Conservation (phyloP, 2,329 filamentous ascomycete species). For the Coleophoma cylindrospora region DNA sequence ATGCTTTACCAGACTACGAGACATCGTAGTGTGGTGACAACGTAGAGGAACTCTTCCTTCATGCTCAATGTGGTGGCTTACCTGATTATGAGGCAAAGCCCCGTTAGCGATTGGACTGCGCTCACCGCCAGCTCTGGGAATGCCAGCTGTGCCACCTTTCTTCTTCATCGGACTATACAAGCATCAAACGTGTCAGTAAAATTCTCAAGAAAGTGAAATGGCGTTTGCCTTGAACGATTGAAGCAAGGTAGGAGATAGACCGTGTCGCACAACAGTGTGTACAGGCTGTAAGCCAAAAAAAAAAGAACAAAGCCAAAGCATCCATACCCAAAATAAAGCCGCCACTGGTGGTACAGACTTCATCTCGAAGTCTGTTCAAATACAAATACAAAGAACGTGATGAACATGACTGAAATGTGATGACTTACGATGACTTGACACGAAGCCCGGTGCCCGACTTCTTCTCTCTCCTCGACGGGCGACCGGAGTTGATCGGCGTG, state of each 20-base stretch:
- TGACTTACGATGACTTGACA: constrained; percentile 65
- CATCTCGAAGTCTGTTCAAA: background rate
- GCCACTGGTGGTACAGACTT: background rate
- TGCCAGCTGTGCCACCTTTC: constrained; percentile 59
- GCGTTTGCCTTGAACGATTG: background rate
- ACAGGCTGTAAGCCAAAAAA: constrained; percentile 1
- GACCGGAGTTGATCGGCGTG: constrained; percentile 48
- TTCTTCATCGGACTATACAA: constrained; percentile 66
- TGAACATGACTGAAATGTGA: constrained; percentile 10
- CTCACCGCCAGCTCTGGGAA: constrained; percentile 61
- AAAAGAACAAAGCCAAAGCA: constrained; percentile 5
- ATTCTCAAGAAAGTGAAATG: background rate
- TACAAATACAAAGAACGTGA: background rate
- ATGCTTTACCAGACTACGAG: background rate
- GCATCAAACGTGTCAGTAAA: constrained; percentile 1
- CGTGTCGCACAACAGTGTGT: background rate
- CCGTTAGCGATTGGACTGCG: constrained; percentile 53
- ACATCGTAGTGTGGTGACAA: background rate
- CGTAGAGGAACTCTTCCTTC: too few relatives aligned
- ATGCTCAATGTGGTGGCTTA: constrained; percentile 30
- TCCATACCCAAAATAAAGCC: background rate
- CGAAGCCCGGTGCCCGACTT: constrained; percentile 51
- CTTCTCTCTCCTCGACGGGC: constrained; percentile 53
- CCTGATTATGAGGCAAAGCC: constrained; percentile 38
- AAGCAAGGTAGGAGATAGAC: background rate